phyloP scores from a whole-genome alignment of 164 flowering plant genomes.

The Kalanchoe fedtschenkoi region DNA sequence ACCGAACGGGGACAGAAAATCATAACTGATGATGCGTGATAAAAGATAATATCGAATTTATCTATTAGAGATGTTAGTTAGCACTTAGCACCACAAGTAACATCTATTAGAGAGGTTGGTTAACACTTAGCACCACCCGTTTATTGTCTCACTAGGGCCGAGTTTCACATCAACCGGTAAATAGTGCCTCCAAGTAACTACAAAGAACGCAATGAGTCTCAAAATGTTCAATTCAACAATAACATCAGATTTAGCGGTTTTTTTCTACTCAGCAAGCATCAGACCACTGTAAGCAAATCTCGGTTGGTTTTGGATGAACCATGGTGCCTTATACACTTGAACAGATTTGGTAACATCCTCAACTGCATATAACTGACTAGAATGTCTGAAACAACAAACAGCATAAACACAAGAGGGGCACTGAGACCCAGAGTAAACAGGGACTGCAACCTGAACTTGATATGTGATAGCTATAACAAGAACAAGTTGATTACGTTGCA shows the following conservation, averaged over 20 bases:
- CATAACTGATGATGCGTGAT: too few relatives aligned
- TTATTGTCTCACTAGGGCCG: too few relatives aligned
- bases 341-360: conserved; percentile 67
- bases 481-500: too few relatives aligned
- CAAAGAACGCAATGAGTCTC: conserved; percentile 15
- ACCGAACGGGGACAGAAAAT: too few relatives aligned
- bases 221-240: not conserved
- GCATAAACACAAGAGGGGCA: not conserved
- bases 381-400: conserved; percentile 49
- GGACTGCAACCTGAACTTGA: not conserved
- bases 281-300: conserved; percentile 89
- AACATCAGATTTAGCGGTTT: not conserved
- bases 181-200: conserved; percentile 95
- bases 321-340: conserved; percentile 65
- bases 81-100: too few relatives aligned
- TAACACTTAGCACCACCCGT: too few relatives aligned
- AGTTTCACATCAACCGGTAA: conserved; percentile 59
- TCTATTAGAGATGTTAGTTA: too few relatives aligned
- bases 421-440: not conserved
- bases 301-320: conserved; percentile 83
- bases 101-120: too few relatives aligned
- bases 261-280: conserved; percentile 46
- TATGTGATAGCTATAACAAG: not conserved
- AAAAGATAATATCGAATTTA: too few relatives aligned
- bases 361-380: conserved; percentile 83